Percentiles rank a stretch among this genome's conserved stretches.
Conservation (phyloP, 768 basidiomycete species). For the Suillus weaverae region DNA sequence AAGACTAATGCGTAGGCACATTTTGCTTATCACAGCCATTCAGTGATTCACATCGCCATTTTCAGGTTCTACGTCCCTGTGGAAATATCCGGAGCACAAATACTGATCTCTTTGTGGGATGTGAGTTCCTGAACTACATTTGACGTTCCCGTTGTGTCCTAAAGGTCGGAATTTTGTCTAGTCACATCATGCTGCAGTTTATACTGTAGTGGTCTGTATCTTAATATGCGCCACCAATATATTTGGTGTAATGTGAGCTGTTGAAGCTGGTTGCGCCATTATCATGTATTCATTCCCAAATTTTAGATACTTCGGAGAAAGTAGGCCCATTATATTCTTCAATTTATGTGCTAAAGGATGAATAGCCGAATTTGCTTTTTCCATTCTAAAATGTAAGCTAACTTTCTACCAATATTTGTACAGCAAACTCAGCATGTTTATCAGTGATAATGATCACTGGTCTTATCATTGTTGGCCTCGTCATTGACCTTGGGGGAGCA, state of each 20-base stretch:
- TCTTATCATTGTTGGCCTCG: conserved; percentile 61
- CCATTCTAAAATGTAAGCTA: conserved; percentile 57
- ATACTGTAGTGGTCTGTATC: conserved; percentile 57
- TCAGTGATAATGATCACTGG: conserved; percentile 58
- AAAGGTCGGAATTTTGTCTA: conserved; percentile 19
- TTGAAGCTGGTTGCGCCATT: not conserved
- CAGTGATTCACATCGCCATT: not conserved
- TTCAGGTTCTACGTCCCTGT: conserved; percentile 47
- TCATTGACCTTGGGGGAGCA: conserved; percentile 77
- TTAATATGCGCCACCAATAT: conserved; percentile 62
- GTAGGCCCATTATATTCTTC: conserved; percentile 28
- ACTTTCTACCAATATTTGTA: not conserved
- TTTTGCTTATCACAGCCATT: no score
- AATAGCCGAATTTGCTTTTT: conserved; percentile 64
- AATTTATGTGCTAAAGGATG: not conserved
- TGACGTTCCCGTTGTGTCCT: not conserved
- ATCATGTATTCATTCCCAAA: not conserved
- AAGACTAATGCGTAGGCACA: conserved; percentile 9
- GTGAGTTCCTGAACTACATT: conserved; percentile 32
- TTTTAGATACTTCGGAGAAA: conserved; percentile 63
- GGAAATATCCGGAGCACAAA: conserved; percentile 69
- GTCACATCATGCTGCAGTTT: conserved; percentile 51
- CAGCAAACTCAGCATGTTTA: not conserved
- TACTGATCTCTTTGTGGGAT: conserved; percentile 78
- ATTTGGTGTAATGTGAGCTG: conserved; percentile 58